These are phyloP conservation scores for Schizosaccharomyces cryophilus DNA, from an alignment of 805 yeast genomes.

Conservation along the genomic window DNA sequence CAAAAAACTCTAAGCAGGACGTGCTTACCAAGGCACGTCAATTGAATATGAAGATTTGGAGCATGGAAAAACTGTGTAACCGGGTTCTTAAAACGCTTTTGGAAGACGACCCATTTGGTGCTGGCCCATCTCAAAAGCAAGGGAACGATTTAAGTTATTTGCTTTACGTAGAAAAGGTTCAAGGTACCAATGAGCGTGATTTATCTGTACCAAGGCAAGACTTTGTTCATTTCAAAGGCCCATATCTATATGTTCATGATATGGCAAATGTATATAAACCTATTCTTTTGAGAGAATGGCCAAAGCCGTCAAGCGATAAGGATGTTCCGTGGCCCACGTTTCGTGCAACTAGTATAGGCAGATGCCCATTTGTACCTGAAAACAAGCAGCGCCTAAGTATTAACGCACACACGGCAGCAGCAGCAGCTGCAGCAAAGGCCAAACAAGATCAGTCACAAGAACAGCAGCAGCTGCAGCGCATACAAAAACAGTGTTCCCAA, in stretches of 20 bases:
- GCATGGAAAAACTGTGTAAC: constrained; percentile 27
- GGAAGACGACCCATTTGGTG: not conserved
- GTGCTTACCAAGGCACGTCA: constrained; percentile 38
- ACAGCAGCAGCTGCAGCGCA: not conserved
- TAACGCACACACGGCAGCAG: too few species aligned
- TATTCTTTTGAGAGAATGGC: constrained; percentile 63
- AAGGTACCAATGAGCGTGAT: constrained; percentile 75
- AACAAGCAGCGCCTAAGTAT: not conserved
- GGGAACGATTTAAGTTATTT: constrained; percentile 22
- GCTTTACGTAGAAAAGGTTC: constrained; percentile 59
- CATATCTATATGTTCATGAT: constrained; percentile 61
- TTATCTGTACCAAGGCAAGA: constrained; percentile 69
- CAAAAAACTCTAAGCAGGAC: constrained; percentile 19
- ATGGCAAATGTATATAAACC: constrained; percentile 57
- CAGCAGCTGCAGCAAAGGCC: not conserved
- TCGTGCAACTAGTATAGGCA: constrained; percentile 1
- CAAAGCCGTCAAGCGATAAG: constrained; percentile 12
- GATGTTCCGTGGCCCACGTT: constrained; percentile 1
- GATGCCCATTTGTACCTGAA: constrained; percentile 2
- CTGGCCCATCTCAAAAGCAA: constrained; percentile 5
- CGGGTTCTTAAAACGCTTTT: not conserved
- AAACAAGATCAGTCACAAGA: not conserved
- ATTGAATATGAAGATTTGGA: constrained; percentile 61
- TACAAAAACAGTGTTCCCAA: too few species aligned
- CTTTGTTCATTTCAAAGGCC: constrained; percentile 51